Base-by-base conservation (phyloP, 2,329 filamentous ascomycete genomes). In the Neofusicoccum laricinum region DNA sequence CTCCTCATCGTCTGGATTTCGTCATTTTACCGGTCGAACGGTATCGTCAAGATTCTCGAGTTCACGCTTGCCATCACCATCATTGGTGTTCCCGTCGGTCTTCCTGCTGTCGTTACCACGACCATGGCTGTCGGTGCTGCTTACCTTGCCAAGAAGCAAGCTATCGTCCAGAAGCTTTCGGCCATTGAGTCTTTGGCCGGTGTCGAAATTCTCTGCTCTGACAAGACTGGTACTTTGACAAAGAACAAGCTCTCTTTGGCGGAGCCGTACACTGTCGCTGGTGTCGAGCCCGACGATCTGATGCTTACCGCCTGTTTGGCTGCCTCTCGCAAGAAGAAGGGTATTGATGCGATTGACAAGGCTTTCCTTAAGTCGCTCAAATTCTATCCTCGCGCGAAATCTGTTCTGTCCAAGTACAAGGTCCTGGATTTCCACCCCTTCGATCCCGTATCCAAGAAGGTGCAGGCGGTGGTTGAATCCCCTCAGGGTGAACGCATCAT, bases 101-200 rank as follows among this genome's bases (percentile, higher is more conserved):
- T 96, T 69, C 92, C 92, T 66, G 92, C 91, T 71, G 92, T 96
- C 81, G 92, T 96, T 66, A 96, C 93, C 72, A 96, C 92, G 71
- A 96, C 92, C 75, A 95, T 96, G 92, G 92, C 92, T 76, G 92
- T 96, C 77, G 92, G 92, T 82, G 92, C 92, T 69, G 90, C 92
- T 68, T 95, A 95, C 79, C 87, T 96, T 66, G 92, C 92, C 73
- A 93, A 93, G 85, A 93, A 94, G 85, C 88, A 93, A 82, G 93
- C 92, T 63, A 96, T 96, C 70, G 92, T 96, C 69, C 92, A 96
- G 83, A 96, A 94, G 84, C 88, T 96, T 61, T 92, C 90, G 38
- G 92, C 92, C 69, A 96, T 96, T 67, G 92, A 96, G 83, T 96
- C 92, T 30, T 85, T 96, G 68, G 92, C 92, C 75, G 92, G 92